A percentile compares a stretch with the other conserved stretches of the same genome.
These are phyloP conservation scores for Penicillium odoratum DNA, from an alignment of 495 filamentous ascomycete genomes.

Conservation along the genomic window DNA sequence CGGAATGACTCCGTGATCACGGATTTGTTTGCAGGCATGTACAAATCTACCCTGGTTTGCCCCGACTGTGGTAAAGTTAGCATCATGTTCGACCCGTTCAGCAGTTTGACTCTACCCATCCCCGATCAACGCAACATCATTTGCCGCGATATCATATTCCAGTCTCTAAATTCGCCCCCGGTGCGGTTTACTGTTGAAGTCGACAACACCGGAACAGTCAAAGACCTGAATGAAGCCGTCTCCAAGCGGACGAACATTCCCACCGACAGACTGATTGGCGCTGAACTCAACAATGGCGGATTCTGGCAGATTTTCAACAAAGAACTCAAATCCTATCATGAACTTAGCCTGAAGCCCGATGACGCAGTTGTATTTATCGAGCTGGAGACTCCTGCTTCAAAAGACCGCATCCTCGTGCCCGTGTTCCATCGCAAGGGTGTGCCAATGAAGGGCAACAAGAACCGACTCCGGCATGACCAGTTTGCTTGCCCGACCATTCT, in stretches of 20 bases:
- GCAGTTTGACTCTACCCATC: conserved; percentile 85
- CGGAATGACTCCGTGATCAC: conserved; percentile 93
- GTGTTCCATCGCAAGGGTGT: conserved; percentile 64
- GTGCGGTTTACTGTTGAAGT: conserved; percentile 80
- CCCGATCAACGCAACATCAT: conserved; percentile 76
- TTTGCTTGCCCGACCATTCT: conserved; percentile 63
- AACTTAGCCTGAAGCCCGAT: conserved; percentile 58
- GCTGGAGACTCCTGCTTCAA: conserved; percentile 62
- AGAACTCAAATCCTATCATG: conserved; percentile 55
- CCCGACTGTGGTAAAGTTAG: conserved; percentile 90
- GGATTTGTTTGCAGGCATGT: conserved; percentile 94
- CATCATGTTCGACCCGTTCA: conserved; percentile 98
- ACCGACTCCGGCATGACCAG: conserved; percentile 38
- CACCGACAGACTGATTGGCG: conserved; percentile 60
- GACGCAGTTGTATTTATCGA: conserved; percentile 79
- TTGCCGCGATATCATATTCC: conserved; percentile 69
- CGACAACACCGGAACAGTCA: conserved; percentile 76
- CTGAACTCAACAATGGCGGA: conserved; percentile 74
- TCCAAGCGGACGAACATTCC: conserved; percentile 59
- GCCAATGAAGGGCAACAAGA: conserved; percentile 19
- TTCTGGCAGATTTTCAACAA: conserved; percentile 86
- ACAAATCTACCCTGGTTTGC: conserved; percentile 94
- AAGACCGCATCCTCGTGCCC: conserved; percentile 74
- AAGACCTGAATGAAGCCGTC: conserved; percentile 72
- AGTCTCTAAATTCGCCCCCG: conserved; percentile 65